Evolutionary conservation across 73 alveolate species (phyloP).

Genomic region (Paramecium octaurelia): DNA sequence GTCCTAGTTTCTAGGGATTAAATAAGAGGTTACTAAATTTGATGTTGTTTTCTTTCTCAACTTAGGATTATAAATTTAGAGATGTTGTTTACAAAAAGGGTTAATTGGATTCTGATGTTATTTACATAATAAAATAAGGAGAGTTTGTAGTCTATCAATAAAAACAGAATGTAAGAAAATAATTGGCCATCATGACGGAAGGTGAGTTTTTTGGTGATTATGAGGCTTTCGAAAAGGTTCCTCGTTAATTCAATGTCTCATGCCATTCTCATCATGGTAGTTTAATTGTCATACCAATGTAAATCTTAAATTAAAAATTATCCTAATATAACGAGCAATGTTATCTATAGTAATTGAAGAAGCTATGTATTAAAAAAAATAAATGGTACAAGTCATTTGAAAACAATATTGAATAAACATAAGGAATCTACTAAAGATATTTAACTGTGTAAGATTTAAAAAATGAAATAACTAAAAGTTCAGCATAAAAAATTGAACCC

Average conservation of each 20-base stretch:
- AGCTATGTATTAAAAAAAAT: background rate
- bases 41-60: background rate
- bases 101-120: background rate
- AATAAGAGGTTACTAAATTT: background rate
- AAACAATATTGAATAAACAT: background rate
- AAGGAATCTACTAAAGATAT: background rate
- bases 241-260: background rate
- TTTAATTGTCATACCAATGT: background rate
- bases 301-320: background rate
- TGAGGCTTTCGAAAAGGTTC: background rate
- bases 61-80: background rate
- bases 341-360: background rate
- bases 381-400: background rate
- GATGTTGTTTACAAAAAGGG: background rate
- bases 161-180: background rate
- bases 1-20: background rate
- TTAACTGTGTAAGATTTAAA: background rate
- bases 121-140: slow-evolving; percentile 15
- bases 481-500: background rate
- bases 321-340: background rate
- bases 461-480: background rate
- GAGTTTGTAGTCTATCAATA: background rate
- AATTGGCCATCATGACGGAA: background rate
- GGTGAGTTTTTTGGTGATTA: slow-evolving; percentile 31
- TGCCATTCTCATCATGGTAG: background rate